phyloP scores from a whole-genome alignment of 768 basidiomycete genomes.

The Calvatia gigantea region DNA sequence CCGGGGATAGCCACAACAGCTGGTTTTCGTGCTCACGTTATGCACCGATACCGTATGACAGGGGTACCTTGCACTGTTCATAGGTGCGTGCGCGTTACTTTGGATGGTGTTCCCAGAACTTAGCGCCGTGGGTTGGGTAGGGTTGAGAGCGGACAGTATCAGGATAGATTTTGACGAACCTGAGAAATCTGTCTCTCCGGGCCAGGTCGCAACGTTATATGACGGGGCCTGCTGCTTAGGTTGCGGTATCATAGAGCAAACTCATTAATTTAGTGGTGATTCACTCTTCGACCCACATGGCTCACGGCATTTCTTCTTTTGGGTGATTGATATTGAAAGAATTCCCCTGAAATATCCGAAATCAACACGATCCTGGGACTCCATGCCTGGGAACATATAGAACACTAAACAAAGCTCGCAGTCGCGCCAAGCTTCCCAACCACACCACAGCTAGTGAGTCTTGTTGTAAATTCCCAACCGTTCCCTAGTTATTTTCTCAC shows the following conservation, averaged over 20 bases:
- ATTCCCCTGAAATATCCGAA: not conserved
- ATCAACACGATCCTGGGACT: constrained; percentile 10
- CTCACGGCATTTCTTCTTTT: not conserved
- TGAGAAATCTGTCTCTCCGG: constrained; percentile 67
- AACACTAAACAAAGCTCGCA: not conserved
- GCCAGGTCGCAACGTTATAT: constrained; percentile 79
- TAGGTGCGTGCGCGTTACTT: constrained; percentile 32
- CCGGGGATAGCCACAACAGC: constrained; percentile 30
- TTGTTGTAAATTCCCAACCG: not conserved
- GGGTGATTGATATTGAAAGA: not conserved
- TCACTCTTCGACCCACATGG: not conserved
- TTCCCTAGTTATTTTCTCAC: not conserved
- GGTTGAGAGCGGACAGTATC: constrained; percentile 25
- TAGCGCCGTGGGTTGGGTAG: constrained; percentile 16
- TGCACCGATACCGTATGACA: constrained; percentile 70
- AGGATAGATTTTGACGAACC: constrained; percentile 53
- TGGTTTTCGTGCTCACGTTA: constrained; percentile 50
- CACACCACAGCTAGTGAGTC: not conserved
- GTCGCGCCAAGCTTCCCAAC: not conserved
- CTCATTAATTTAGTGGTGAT: constrained; percentile 5
- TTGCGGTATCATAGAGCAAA: constrained; percentile 59
- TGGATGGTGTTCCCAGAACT: not conserved
- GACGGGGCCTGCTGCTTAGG: constrained; percentile 79
- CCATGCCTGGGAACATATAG: constrained; percentile 7
- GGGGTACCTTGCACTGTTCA: constrained; percentile 49